Evolutionary conservation across 805 yeast genomes (phyloP), one percentile per base, ranked within the genome.

Genomic region (Blastobotrys robertii): DNA sequence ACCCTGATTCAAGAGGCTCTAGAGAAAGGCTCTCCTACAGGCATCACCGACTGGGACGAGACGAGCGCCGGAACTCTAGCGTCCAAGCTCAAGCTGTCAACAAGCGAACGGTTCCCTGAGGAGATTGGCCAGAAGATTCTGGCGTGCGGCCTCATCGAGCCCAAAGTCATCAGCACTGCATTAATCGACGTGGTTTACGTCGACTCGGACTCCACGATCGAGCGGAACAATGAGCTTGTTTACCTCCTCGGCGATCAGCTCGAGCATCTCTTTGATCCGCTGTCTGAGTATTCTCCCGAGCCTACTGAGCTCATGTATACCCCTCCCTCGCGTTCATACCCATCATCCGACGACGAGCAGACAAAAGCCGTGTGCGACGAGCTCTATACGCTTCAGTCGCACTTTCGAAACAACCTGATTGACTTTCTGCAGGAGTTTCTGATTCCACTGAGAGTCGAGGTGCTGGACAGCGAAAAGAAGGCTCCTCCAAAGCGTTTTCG

Each of bases 261-360:
- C 34, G 96, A 88, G 50, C 90, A 82, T 52, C 63, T 90, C 32
- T 90, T 90, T 60, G 94, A 90, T 55, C 95, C 97, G 1, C 63
- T 87, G 43, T 72, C 84, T 4, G 97, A 88, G 60, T 90, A 90
- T 58, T 84, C 94, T 0, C 97, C 97, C 0, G 96, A 90, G 60
- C 77, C 80, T 28, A 76, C 94, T 32, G 90, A 82, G 47, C 68
- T 73, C 45, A 68, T 74, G 2, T 88, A 90, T 57, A 68, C 61
- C 39, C 77, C 85, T 0, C 94, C 94, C 2, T 42, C 35, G 48
- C 38, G 6, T 19, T 19, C 25, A 19, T 19, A 19, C 35, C 42
- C 2, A 12, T 28, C 16, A 7, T n/a, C 43, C 32, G 14, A 49
- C 43, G 48, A 44, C 15, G 36, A 14, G 29, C 32, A 30, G 13